These are phyloP conservation scores for Paratinospora sagittata DNA, from an alignment of 164 flowering plant species.

Conservation along the genomic window DNA sequence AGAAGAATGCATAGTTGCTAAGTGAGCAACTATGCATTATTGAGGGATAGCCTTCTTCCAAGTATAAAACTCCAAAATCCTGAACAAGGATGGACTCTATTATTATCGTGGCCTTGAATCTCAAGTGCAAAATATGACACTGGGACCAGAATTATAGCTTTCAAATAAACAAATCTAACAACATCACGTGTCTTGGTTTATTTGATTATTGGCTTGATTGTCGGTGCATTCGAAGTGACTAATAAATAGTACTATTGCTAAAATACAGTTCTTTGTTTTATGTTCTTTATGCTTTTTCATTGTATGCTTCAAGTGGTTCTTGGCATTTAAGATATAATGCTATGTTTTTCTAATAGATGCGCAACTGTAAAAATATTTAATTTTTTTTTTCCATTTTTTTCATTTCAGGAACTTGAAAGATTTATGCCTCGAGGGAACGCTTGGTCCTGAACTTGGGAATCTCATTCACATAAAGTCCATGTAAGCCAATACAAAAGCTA, in stretches of 20 bases:
- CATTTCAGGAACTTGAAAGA: slow-evolving; percentile 63
- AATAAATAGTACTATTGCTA: not conserved
- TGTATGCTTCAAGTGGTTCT: not conserved
- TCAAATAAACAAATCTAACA: too few relatives aligned
- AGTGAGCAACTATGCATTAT: too few relatives aligned
- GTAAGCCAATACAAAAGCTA: slow-evolving; percentile 31
- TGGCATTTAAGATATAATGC: not conserved
- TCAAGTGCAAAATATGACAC: not conserved
- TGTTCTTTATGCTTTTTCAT: not conserved
- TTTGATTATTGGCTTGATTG: too few relatives aligned
- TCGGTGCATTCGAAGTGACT: too few relatives aligned
- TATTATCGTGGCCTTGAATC: not conserved
- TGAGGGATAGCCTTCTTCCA: too few relatives aligned
- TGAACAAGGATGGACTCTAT: not conserved
- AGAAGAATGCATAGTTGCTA: too few relatives aligned
- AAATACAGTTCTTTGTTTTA: not conserved
- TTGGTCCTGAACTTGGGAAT: slow-evolving; percentile 57
- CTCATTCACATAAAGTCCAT: slow-evolving; percentile 60
- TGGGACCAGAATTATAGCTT: not conserved
- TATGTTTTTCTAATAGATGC: not conserved
- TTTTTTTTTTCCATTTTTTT: not conserved
- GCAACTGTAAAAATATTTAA: not conserved
- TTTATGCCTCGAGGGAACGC: slow-evolving; percentile 65
- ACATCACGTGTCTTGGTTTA: too few relatives aligned
- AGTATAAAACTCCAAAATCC: not conserved